Conservation (phyloP, 176 grass and related monocot genomes). For the Oryza brachyantha region DNA sequence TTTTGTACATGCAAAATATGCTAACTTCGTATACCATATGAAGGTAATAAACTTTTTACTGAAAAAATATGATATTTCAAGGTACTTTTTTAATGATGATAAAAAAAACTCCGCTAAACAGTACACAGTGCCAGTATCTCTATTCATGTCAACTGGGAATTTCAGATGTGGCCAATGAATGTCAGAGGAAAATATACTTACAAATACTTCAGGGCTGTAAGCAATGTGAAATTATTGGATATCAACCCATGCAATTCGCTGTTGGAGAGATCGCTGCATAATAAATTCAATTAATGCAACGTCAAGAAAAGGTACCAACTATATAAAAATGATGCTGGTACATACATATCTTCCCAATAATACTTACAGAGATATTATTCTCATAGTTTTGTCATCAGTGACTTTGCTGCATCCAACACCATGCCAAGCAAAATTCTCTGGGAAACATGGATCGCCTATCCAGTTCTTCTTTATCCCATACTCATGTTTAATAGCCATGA, state of each 20-base stretch:
- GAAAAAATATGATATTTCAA: too few species aligned
- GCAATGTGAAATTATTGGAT: constrained; percentile 35
- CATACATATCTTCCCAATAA: accelerated
- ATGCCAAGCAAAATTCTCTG: constrained; percentile 26
- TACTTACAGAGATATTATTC: constrained; percentile 40
- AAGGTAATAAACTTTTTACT: too few species aligned
- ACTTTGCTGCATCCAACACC: constrained; percentile 42
- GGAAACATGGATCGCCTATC: constrained; percentile 47
- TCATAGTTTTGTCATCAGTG: neutral
- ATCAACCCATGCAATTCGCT: constrained; percentile 34
- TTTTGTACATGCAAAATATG: too few species aligned
- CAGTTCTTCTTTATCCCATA: constrained; percentile 37
- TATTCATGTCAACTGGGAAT: too few species aligned
- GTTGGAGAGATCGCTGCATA: constrained; percentile 44
- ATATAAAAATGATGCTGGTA: too few species aligned
- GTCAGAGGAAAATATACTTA: too few species aligned
- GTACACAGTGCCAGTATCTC: too few species aligned
- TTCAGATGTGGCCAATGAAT: too few species aligned
- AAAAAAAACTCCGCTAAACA: too few species aligned
- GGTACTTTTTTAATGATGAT: too few species aligned
- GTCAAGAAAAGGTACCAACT: too few species aligned
- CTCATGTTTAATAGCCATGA: constrained; percentile 27
- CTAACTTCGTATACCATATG: too few species aligned
- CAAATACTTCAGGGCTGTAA: constrained; percentile 37
- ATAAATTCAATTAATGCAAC: neutral